Percentiles rank a stretch among this genome's conserved stretches.
These are phyloP conservation scores for Tetraselmis chui DNA, from an alignment of 139 green algal species.

Conservation along the genomic window DNA sequence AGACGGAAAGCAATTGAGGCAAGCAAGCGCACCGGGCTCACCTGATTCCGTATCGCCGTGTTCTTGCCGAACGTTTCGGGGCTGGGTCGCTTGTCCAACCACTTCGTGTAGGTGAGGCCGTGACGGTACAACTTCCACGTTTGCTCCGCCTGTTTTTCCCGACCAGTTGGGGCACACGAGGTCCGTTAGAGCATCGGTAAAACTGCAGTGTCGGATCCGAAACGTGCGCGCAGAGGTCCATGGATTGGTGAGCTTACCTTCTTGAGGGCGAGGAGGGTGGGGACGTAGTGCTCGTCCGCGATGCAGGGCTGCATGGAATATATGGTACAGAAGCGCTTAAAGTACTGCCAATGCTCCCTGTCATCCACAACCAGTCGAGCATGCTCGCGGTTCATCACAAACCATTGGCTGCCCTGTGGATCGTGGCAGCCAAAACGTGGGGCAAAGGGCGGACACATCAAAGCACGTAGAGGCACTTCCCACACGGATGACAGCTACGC, in stretches of 20 bases:
- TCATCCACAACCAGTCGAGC: neutral
- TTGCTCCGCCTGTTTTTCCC: neutral
- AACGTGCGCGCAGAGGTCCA: too few relatives aligned
- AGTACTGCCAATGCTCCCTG: neutral
- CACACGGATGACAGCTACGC: too few relatives aligned
- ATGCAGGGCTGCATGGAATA: neutral
- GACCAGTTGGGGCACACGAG: too few relatives aligned
- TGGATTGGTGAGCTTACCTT: neutral
- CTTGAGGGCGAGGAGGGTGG: neutral
- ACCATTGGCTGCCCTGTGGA: neutral
- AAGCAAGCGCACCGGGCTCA: neutral
- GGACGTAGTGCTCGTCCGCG: neutral
- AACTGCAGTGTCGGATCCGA: too few relatives aligned
- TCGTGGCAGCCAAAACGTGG: too few relatives aligned
- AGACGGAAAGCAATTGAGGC: too few relatives aligned
- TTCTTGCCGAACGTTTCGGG: neutral
- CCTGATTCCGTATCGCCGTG: neutral
- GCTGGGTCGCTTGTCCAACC: neutral
- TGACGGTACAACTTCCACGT: neutral
- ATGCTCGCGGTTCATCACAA: neutral
- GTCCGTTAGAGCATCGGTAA: too few relatives aligned
- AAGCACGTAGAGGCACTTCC: too few relatives aligned
- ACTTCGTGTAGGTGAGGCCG: neutral
- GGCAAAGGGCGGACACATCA: too few relatives aligned
- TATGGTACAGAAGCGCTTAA: neutral